Conservation (phyloP, 345 rosid genomes). For the Linum usitatissimum region DNA sequence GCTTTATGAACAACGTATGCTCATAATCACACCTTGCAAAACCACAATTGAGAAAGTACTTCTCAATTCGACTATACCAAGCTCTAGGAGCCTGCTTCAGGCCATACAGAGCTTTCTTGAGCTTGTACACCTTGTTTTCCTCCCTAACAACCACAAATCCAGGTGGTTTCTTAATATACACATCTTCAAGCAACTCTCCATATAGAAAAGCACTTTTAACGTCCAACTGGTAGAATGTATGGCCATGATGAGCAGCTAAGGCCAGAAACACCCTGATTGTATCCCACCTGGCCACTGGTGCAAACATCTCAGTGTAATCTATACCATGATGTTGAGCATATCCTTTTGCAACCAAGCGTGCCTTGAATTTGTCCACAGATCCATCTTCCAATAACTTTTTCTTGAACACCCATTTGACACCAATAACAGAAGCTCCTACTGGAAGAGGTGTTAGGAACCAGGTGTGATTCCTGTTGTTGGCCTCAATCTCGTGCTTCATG, state of each 20-base stretch:
- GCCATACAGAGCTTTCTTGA: background rate
- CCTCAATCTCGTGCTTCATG: background rate
- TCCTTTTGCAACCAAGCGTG: background rate
- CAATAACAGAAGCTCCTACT: background rate
- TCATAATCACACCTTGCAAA: too few relatives aligned
- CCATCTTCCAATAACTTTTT: background rate
- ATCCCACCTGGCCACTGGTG: background rate
- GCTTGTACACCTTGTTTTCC: constrained; percentile 2
- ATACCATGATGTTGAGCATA: background rate
- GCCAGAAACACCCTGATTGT: background rate
- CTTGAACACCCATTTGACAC: constrained; percentile 12
- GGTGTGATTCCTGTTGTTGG: background rate
- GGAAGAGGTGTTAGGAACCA: background rate
- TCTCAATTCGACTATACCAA: background rate
- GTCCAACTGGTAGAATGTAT: background rate
- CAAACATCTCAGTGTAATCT: background rate
- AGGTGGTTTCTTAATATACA: background rate
- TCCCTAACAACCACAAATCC: background rate
- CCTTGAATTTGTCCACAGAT: constrained; percentile 1
- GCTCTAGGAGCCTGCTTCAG: background rate
- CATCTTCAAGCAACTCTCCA: background rate
- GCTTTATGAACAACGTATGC: too few relatives aligned
- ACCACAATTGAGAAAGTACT: too few relatives aligned
- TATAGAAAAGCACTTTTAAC: background rate
- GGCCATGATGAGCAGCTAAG: background rate